These are phyloP conservation scores for Pseudomicrostroma phylloplanum DNA, from an alignment of 1,284 basidiomycete genomes.

Conservation along the genomic window DNA sequence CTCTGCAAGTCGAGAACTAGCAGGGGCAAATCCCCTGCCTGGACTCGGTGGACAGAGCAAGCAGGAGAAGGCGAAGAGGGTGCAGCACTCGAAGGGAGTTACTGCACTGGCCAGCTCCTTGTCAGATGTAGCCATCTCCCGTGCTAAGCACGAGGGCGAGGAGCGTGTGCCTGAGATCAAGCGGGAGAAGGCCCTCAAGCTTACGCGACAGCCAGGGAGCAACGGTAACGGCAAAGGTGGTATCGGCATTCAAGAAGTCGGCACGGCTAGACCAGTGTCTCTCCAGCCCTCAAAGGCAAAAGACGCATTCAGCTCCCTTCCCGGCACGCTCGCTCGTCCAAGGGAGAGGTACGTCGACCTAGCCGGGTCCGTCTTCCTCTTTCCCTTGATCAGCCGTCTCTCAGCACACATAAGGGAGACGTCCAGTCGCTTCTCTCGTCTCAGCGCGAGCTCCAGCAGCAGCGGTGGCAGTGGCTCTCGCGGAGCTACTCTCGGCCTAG, in stretches of 20 bases:
- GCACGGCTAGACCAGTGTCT: constrained; percentile 15
- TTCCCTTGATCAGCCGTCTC: constrained; percentile 80
- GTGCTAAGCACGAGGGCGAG: constrained; percentile 20
- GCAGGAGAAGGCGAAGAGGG: neutral
- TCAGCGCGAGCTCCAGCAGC: neutral
- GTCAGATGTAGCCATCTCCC: constrained; percentile 13
- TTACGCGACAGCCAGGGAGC: neutral
- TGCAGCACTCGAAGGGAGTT: neutral
- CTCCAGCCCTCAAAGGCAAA: too few relatives aligned
- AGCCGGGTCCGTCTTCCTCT: constrained; percentile 55
- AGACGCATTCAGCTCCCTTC: constrained; percentile 7
- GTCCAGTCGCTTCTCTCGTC: constrained; percentile 55
- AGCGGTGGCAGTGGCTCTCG: neutral
- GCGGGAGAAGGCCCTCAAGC: constrained; percentile 9
- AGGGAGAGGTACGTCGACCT: constrained; percentile 16
- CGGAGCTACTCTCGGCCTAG: neutral
- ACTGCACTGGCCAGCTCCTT: constrained; percentile 4
- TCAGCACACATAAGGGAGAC: constrained; percentile 55
- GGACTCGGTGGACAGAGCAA: neutral
- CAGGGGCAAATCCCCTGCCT: neutral
- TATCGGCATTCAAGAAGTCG: constrained; percentile 12
- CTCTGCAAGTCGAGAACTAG: constrained; percentile 72
- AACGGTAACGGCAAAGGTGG: constrained; percentile 28
- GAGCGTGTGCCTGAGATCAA: constrained; percentile 19
- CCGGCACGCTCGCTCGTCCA: constrained; percentile 55